These are phyloP conservation scores for Coffea humblotiana DNA, from an alignment of 305 asterid species.

Conservation along the genomic window DNA sequence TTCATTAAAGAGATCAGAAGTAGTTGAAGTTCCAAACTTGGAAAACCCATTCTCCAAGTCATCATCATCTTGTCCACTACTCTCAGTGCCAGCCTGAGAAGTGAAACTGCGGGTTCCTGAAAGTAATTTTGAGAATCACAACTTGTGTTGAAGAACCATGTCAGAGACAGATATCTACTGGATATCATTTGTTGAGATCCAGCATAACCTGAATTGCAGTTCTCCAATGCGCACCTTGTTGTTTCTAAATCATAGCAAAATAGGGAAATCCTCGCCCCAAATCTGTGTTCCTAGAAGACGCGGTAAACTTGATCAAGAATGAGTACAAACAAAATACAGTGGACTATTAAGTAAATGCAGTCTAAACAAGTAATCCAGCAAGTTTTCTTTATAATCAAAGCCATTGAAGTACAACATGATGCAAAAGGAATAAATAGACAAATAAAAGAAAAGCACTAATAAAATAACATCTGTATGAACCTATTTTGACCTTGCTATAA, in stretches of 20 bases:
- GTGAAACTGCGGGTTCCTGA: conserved; percentile 39
- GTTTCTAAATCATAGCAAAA: conserved; percentile 42
- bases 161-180: conserved; percentile 31
- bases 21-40: conserved; percentile 54
- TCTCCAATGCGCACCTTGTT: conserved; percentile 28
- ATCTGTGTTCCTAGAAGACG: conserved; percentile 49
- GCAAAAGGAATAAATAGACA: neutral
- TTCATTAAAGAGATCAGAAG: conserved; percentile 22
- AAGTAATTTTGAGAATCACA: conserved; percentile 26
- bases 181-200: conserved; percentile 25
- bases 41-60: conserved; percentile 54
- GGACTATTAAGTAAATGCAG: neutral
- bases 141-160: conserved; percentile 37
- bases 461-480: too few relatives aligned
- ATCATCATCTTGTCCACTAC: conserved; percentile 47
- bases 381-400: neutral
- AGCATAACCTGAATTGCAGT: conserved; percentile 25
- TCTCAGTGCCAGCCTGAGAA: conserved; percentile 53
- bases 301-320: neutral
- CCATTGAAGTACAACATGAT: neutral
- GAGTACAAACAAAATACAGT: too few relatives aligned
- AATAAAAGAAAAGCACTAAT: neutral
- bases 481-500: neutral
- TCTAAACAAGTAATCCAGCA: neutral
- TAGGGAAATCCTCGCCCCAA: conserved; percentile 33